phyloP scores from a whole-genome alignment of 2,329 filamentous ascomycete genomes.

The Fusarium sp. region DNA sequence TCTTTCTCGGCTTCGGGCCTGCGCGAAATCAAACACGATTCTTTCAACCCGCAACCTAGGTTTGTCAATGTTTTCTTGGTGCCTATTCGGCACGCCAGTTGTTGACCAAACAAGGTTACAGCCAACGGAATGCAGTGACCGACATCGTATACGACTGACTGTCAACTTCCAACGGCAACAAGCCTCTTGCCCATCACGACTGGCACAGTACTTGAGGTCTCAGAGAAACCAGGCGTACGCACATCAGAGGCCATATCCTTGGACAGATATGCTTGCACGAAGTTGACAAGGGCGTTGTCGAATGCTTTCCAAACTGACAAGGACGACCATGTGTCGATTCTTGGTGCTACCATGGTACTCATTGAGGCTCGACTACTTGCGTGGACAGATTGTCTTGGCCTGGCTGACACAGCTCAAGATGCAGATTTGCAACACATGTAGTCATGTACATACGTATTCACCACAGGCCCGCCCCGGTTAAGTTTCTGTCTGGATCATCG shows the following conservation, averaged over 20 bases:
- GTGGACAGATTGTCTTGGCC: slow-evolving; percentile 28
- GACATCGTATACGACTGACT: slow-evolving; percentile 29
- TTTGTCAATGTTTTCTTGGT: slow-evolving; percentile 25
- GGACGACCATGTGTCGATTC: slow-evolving; percentile 39
- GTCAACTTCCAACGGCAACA: slow-evolving; percentile 34
- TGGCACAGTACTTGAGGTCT: slow-evolving; percentile 30
- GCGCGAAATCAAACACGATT: slow-evolving; percentile 23
- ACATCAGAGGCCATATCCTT: slow-evolving; percentile 6
- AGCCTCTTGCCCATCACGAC: slow-evolving; percentile 31
- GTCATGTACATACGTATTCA: background rate
- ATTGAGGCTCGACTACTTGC: slow-evolving; percentile 33
- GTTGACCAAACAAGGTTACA: slow-evolving; percentile 30
- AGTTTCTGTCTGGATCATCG: slow-evolving; percentile 42
- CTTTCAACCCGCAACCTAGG: slow-evolving; percentile 17
- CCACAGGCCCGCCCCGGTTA: slow-evolving; percentile 38
- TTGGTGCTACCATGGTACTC: slow-evolving; percentile 24
- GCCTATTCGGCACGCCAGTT: slow-evolving; percentile 18
- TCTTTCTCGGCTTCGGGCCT: slow-evolving; percentile 21
- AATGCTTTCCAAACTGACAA: slow-evolving; percentile 19
- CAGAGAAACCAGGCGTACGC: slow-evolving; percentile 26
- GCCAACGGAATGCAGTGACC: slow-evolving; percentile 32
- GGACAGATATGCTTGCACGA: slow-evolving; percentile 24
- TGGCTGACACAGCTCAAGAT: slow-evolving; percentile 38
- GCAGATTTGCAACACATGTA: slow-evolving; percentile 31
- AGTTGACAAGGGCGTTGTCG: slow-evolving; percentile 21